phyloP scores from a whole-genome alignment of 768 basidiomycete species.

The Tephrocybe sp. region DNA sequence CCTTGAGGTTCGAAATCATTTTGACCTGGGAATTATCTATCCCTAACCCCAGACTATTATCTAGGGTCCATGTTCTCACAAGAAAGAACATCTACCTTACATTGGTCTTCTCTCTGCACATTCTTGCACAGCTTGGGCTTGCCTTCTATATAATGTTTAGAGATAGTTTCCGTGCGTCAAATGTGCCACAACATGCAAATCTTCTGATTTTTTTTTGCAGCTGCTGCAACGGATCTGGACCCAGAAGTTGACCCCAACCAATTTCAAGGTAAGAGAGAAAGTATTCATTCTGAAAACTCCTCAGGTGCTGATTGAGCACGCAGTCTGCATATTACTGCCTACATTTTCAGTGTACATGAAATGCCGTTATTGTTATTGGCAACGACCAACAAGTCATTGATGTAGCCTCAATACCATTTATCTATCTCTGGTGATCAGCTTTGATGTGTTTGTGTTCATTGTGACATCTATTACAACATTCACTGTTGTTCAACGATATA shows the following conservation, averaged over 20 bases:
- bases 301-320: not conserved
- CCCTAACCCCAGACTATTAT: not conserved
- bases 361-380: too few relatives aligned
- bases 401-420: constrained; percentile 9
- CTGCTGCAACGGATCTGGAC: not conserved
- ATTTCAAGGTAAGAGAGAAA: not conserved
- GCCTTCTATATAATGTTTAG: constrained; percentile 15
- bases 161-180: not conserved
- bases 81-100: constrained; percentile 15
- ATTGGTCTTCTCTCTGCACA: constrained; percentile 6
- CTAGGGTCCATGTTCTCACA: constrained; percentile 18
- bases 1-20: constrained; percentile 14
- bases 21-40: not conserved
- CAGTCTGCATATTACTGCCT: constrained; percentile 2
- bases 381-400: not conserved
- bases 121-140: constrained; percentile 16
- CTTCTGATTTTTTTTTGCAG: not conserved
- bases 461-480: constrained; percentile 14
- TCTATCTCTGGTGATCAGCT: constrained; percentile 17
- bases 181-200: not conserved
- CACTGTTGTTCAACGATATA: constrained; percentile 10
- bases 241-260: not conserved
- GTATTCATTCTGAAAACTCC: not conserved
- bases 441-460: constrained; percentile 17
- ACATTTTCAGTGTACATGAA: not conserved